Evolutionary conservation across 306 rosid species (phyloP), one percentile per base, ranked within the genome.

Genomic region (Begonia masoniana): DNA sequence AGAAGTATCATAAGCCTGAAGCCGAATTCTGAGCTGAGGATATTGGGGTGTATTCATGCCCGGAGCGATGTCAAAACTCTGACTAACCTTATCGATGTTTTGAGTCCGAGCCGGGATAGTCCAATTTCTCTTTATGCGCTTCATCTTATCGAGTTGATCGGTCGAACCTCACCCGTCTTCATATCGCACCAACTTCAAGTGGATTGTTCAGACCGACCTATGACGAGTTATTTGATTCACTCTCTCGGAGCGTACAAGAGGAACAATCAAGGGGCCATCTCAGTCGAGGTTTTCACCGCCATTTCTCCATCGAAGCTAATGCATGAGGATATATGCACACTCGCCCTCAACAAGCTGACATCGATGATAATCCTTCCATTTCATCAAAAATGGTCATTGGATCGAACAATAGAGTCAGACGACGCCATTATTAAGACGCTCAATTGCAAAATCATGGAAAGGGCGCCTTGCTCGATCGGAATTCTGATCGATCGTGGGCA

Each of bases 381-480:
- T 17, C 94, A 83, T 12, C 62, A 66, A 0, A 71, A 69, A 26
- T 77, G 80, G 84, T 45, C 78, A 0, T 45, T 51, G 0, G 73
- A 80, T 17, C 82, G 82, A 8, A 51, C 47, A 13, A 8, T 72
- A 0, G 74, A 77, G 19, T 58, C 75, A 0, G 77, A 80, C 0
- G 81, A 80, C n/a, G 63, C 58, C 42, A 5, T 64, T 0, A 3
- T 79, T 7, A 53, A 82, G 17, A 76, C 70, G 6, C 16, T 84
- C 14, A 80, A 84, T 50, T 57, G 17, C 13, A 55, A 60, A 0
- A 70, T 77, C 14, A 47, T 84, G 4, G 72, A 75, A n/a, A 60
- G 62, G 49, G 77, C 85, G 0, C 94, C 88, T 0, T 80, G 88
- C 47, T 84, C 94, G 0, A 79, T 80, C 2, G 88, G 88, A 4